Evolutionary conservation across 164 flowering plant species (phyloP).

Genomic region (Magnolia kwangsiensis): DNA sequence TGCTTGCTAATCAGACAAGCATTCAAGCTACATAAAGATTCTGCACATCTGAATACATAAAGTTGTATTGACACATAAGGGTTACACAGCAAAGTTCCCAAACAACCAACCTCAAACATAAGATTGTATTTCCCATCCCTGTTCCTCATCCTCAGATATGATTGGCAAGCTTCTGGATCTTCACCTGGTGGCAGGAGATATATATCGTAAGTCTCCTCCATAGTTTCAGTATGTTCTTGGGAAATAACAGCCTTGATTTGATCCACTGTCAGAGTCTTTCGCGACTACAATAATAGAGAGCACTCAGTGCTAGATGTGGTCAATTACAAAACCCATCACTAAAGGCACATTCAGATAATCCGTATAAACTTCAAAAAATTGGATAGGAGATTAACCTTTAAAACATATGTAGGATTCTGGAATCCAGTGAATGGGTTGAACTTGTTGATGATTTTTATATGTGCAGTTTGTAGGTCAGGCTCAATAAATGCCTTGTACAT

Average conservation of each 20-base stretch:
- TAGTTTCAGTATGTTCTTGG: conserved; percentile 51
- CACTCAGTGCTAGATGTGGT: conserved; percentile 15
- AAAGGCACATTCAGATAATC: not conserved
- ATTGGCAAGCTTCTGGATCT: conserved; percentile 97
- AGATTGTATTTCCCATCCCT: conserved; percentile 96
- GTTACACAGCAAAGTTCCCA: not conserved
- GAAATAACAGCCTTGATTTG: conserved; percentile 57
- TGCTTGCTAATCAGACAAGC: not conserved
- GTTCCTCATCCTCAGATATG: conserved; percentile 92
- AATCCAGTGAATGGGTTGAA: conserved; percentile 97
- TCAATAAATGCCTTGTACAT: conserved; percentile 99
- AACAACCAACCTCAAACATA: conserved; percentile 84
- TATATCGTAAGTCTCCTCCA: conserved; percentile 91
- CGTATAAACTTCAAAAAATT: not conserved
- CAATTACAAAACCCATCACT: conserved; percentile 3
- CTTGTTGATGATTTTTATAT: conserved; percentile 84
- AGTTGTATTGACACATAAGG: not conserved
- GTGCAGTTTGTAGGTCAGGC: conserved; percentile 94
- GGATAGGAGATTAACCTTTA: conserved; percentile 53
- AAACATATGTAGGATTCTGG: conserved; percentile 84
- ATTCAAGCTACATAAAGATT: not conserved
- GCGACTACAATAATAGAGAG: conserved; percentile 53
- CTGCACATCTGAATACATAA: not conserved
- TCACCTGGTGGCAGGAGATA: conserved; percentile 97
- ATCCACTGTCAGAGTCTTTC: conserved; percentile 50